phyloP scores from a whole-genome alignment of 2,329 filamentous ascomycete genomes.

The Fusarium tuaranense region DNA sequence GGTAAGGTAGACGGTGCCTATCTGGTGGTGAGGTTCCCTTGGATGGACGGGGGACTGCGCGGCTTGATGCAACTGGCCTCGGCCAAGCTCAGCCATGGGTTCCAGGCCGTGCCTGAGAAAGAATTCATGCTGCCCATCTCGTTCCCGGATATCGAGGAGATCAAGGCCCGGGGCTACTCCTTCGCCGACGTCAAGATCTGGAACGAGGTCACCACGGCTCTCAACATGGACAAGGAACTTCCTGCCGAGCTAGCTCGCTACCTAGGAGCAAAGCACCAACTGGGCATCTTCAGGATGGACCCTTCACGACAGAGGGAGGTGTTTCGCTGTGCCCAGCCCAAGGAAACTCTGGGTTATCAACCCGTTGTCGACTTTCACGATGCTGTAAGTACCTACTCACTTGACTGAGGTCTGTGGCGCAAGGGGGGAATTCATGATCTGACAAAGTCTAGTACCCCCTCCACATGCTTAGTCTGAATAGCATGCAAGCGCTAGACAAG shows the following conservation, averaged over 20 bases:
- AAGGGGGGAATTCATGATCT: slow-evolving; percentile 1
- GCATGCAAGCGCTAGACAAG: slow-evolving; percentile 70
- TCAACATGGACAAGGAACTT: slow-evolving; percentile 69
- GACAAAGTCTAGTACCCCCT: slow-evolving; percentile 69
- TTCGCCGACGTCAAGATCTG: slow-evolving; percentile 74
- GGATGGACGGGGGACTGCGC: slow-evolving; percentile 61
- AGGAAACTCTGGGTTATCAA: slow-evolving; percentile 71
- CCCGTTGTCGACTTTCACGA: slow-evolving; percentile 77
- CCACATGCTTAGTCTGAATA: slow-evolving; percentile 74
- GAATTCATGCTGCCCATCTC: slow-evolving; percentile 76
- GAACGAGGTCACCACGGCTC: slow-evolving; percentile 66
- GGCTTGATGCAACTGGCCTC: slow-evolving; percentile 58
- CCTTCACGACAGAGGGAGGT: slow-evolving; percentile 68
- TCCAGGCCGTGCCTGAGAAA: slow-evolving; percentile 65
- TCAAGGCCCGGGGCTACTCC: slow-evolving; percentile 68
- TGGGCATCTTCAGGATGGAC: slow-evolving; percentile 78
- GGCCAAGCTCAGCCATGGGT: slow-evolving; percentile 64
- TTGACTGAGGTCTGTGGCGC: neutral
- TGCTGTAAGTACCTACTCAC: slow-evolving; percentile 61
- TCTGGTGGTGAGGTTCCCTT: slow-evolving; percentile 76
- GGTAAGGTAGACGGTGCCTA: slow-evolving; percentile 67
- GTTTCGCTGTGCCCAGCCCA: slow-evolving; percentile 68
- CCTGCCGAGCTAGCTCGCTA: slow-evolving; percentile 73
- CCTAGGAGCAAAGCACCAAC: slow-evolving; percentile 73
- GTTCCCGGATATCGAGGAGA: slow-evolving; percentile 68